Conservation (phyloP, 495 filamentous ascomycete species). For the Xylaria castorea region DNA sequence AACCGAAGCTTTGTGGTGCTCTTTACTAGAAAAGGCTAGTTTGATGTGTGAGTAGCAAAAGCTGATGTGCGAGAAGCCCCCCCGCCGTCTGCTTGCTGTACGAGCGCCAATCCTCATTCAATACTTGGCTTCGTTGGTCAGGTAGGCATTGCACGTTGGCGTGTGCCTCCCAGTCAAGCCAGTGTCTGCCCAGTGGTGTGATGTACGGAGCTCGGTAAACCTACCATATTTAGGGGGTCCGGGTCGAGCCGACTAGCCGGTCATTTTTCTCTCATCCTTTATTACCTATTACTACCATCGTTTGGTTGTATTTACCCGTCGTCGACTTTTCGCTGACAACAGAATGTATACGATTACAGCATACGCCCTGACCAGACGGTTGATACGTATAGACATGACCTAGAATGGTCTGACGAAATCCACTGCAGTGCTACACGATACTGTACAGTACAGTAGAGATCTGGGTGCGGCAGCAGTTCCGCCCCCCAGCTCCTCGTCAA, state of each 20-base stretch:
- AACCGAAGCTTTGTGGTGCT: too few species aligned
- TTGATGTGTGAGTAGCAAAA: too few species aligned
- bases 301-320: slow-evolving; percentile 21
- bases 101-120: slow-evolving; percentile 18
- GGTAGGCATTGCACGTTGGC: slow-evolving; percentile 2
- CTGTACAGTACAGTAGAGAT: not conserved
- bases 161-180: not conserved
- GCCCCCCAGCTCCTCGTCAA: slow-evolving; percentile 3
- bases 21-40: too few species aligned
- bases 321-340: slow-evolving; percentile 5
- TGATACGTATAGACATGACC: slow-evolving; percentile 16
- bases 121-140: slow-evolving; percentile 9
- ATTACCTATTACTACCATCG: not conserved
- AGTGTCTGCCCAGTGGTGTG: slow-evolving; percentile 22
- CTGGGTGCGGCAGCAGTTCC: slow-evolving; percentile 6
- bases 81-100: not conserved
- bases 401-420: slow-evolving; percentile 19
- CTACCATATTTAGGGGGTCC: slow-evolving; percentile 5
- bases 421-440: slow-evolving; percentile 7
- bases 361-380: not conserved
- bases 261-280: not conserved
- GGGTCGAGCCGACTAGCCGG: slow-evolving; percentile 19
- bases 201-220: slow-evolving; percentile 6
- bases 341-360: not conserved
- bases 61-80: too few species aligned